Conservation (phyloP, 768 basidiomycete genomes). For the Chalciporus pseudorubinellus region DNA sequence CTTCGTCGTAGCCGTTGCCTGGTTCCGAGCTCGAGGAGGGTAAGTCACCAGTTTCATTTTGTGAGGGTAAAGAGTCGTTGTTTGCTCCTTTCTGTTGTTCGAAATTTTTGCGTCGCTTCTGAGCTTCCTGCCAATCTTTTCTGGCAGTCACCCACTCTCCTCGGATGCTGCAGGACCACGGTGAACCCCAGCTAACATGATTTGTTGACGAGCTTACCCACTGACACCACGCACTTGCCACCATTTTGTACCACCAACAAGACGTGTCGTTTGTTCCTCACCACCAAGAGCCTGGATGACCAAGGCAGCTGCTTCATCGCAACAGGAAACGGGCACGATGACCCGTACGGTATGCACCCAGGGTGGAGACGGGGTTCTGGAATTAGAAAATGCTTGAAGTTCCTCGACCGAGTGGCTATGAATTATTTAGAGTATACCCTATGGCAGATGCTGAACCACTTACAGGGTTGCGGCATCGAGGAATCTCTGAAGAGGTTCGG, state of each 20-base stretch:
- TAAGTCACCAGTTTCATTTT: conserved; percentile 12
- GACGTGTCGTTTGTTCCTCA: conserved; percentile 61
- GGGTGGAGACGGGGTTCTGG: conserved; percentile 79
- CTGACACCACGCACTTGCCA: conserved; percentile 90
- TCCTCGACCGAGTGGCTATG: conserved; percentile 82
- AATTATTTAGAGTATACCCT: background rate
- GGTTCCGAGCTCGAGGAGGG: conserved; percentile 27
- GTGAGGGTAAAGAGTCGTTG: conserved; percentile 6
- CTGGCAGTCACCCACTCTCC: conserved; percentile 86
- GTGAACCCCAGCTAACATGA: conserved; percentile 14
- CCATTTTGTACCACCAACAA: conserved; percentile 93
- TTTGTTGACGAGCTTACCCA: conserved; percentile 50
- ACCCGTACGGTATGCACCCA: conserved; percentile 74
- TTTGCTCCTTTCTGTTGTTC: conserved; percentile 31
- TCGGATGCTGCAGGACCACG: conserved; percentile 57
- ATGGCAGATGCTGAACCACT: conserved; percentile 23
- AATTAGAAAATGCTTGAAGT: conserved; percentile 74
- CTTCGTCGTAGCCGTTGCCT: conserved; percentile 51
- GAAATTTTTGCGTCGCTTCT: conserved; percentile 52
- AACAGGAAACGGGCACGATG: conserved; percentile 69
- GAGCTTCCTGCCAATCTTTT: conserved; percentile 77
- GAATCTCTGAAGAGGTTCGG: conserved; percentile 53
- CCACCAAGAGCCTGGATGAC: conserved; percentile 83
- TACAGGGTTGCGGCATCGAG: conserved; percentile 68
- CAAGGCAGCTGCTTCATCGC: conserved; percentile 68